Percentiles rank a stretch among this genome's conserved stretches.
phyloP scores from a whole-genome alignment of 352 stramenopile genomes.

The Globisporangium alternatum region DNA sequence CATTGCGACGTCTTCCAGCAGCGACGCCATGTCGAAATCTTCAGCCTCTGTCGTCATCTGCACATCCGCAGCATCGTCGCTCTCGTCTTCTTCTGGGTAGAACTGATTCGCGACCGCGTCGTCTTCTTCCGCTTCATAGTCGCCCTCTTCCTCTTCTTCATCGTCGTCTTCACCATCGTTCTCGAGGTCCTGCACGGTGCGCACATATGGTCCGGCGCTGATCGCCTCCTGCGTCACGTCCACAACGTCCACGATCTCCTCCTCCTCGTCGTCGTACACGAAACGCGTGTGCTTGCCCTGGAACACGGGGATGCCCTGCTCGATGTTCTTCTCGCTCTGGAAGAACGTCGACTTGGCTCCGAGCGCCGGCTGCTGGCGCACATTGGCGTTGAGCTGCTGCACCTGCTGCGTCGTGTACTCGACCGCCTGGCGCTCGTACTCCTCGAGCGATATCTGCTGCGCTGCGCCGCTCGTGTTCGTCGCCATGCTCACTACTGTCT shows the following conservation, averaged over 20 bases:
- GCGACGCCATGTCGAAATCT: constrained; percentile 35
- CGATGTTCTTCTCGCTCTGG: constrained; percentile 56
- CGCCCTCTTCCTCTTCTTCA: constrained; percentile 34
- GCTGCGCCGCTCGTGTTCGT: not conserved
- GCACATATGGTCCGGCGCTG: constrained; percentile 44
- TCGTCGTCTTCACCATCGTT: constrained; percentile 35
- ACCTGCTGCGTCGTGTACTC: constrained; percentile 67
- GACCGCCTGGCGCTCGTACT: constrained; percentile 63
- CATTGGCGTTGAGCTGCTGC: constrained; percentile 55
- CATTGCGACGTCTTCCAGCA: constrained; percentile 73
- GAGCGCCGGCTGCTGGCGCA: constrained; percentile 47
- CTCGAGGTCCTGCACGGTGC: constrained; percentile 60
- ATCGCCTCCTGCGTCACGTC: constrained; percentile 63
- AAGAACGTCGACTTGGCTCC: constrained; percentile 61
- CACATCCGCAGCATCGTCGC: constrained; percentile 26
- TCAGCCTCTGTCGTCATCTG: constrained; percentile 10
- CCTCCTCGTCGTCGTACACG: constrained; percentile 72
- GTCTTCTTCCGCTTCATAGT: constrained; percentile 25
- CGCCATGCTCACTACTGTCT: not conserved
- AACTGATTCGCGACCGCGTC: constrained; percentile 19
- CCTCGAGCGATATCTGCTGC: constrained; percentile 43
- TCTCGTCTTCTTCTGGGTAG: constrained; percentile 17
- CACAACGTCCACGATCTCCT: constrained; percentile 59
- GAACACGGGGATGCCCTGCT: constrained; percentile 61
- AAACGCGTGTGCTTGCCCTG: constrained; percentile 80